Evolutionary conservation across 1,284 basidiomycete species (phyloP).

Genomic region (Puccinia polysora): DNA sequence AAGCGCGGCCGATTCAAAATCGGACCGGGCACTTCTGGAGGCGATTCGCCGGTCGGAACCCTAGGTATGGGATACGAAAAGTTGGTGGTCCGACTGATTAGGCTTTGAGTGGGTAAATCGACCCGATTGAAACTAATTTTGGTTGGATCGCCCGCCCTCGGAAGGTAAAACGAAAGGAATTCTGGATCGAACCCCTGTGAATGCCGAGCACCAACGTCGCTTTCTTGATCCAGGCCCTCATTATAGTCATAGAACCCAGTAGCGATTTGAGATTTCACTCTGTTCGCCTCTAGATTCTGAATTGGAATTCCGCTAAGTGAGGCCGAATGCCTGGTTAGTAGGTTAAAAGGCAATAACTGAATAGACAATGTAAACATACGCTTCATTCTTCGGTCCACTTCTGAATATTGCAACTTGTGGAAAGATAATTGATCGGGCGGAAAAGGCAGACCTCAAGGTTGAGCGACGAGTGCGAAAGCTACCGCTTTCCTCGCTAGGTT

Average conservation of each 20-base stretch:
- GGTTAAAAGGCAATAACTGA: background rate
- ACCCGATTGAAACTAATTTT: constrained; percentile 2
- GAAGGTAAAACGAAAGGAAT: constrained; percentile 31
- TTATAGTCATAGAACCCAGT: background rate
- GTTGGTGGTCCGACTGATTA: constrained; percentile 1
- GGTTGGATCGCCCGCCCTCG: constrained; percentile 14
- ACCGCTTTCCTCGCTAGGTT: background rate
- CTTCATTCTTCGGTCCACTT: constrained; percentile 15
- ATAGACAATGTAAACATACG: constrained; percentile 5
- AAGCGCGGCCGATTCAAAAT: constrained; percentile 19
- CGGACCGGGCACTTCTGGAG: constrained; percentile 15
- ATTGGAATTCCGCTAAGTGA: constrained; percentile 23
- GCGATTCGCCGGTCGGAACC: background rate
- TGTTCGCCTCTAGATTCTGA: constrained; percentile 24
- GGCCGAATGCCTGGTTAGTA: background rate
- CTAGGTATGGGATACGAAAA: constrained; percentile 21
- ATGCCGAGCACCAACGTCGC: background rate
- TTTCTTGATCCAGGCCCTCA: constrained; percentile 8
- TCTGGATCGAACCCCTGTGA: constrained; percentile 4
- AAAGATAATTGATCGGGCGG: constrained; percentile 16
- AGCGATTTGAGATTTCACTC: constrained; percentile 21
- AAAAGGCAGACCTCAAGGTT: background rate
- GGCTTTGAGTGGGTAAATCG: constrained; percentile 1
- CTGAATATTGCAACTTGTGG: constrained; percentile 29
- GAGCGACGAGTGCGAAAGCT: constrained; percentile 6